Evolutionary conservation across 1,284 basidiomycete species (phyloP).

Genomic region (Pisolithus thermaeus): DNA sequence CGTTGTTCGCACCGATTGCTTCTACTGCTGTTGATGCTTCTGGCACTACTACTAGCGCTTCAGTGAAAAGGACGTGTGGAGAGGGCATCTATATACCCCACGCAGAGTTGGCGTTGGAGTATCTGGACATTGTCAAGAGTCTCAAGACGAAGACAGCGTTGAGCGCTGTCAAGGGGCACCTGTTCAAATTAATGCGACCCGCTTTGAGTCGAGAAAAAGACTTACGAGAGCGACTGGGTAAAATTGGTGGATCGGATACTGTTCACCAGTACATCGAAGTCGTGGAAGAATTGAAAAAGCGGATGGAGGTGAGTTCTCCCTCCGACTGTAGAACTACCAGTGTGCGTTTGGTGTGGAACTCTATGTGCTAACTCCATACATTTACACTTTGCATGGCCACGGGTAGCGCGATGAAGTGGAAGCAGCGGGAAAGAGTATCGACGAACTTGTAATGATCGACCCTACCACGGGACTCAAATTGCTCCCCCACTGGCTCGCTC

Average conservation of each 20-base stretch:
- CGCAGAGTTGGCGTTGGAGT: slow-evolving; percentile 74
- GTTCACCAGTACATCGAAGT: slow-evolving; percentile 48
- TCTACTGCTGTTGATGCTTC: not conserved
- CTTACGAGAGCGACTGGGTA: slow-evolving; percentile 67
- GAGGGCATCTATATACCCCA: slow-evolving; percentile 53
- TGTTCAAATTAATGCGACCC: slow-evolving; percentile 89
- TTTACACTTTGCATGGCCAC: not conserved
- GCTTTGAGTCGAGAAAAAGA: slow-evolving; percentile 68
- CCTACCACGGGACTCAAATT: slow-evolving; percentile 49
- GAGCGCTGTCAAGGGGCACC: slow-evolving; percentile 84
- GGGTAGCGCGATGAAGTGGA: slow-evolving; percentile 41
- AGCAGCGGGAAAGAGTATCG: slow-evolving; percentile 31
- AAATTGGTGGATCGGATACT: slow-evolving; percentile 39
- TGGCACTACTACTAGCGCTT: not conserved
- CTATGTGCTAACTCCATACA: not conserved
- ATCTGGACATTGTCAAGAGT: slow-evolving; percentile 73
- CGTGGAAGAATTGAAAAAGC: slow-evolving; percentile 58
- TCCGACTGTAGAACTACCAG: no score
- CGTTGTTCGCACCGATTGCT: slow-evolving; percentile 53
- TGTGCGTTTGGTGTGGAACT: not conserved
- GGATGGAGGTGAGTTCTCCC: slow-evolving; percentile 51
- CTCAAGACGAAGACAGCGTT: slow-evolving; percentile 70
- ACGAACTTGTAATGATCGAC: slow-evolving; percentile 45
- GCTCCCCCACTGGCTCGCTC: slow-evolving; percentile 80
- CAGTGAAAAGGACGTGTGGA: slow-evolving; percentile 17